These are phyloP conservation scores for Gossypium lobatum DNA, from an alignment of 441 rosid genomes.

Conservation along the genomic window DNA sequence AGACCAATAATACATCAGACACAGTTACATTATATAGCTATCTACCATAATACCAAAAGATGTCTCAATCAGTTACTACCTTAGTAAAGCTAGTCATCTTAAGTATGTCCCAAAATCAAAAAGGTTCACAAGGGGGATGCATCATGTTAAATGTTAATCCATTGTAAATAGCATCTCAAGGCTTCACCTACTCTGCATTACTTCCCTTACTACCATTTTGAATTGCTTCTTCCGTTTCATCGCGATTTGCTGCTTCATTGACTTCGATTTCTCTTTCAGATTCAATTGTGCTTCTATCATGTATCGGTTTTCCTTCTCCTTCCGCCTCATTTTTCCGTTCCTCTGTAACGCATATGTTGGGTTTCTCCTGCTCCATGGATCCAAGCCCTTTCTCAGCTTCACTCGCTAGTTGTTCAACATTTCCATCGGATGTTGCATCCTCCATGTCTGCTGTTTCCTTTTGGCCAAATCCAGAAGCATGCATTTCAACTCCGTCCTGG, in stretches of 20 bases:
- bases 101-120: constrained; percentile 10
- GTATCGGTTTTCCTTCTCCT: constrained; percentile 21
- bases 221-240: constrained; percentile 25
- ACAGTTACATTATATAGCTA: constrained; percentile 29
- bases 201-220: constrained; percentile 32
- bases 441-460: constrained; percentile 21
- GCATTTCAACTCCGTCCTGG: constrained; percentile 5
- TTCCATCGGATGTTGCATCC: constrained; percentile 13
- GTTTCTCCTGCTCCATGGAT: neutral
- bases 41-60: constrained; percentile 6
- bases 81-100: constrained; percentile 18
- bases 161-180: constrained; percentile 21
- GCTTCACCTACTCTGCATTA: constrained; percentile 15
- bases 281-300: constrained; percentile 14
- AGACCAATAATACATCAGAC: constrained; percentile 2
- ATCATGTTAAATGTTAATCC: constrained; percentile 15
- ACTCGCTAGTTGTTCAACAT: neutral
- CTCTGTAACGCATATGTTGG: neutral
- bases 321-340: constrained; percentile 8
- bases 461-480: constrained; percentile 14
- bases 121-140: constrained; percentile 16
- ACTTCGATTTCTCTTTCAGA: constrained; percentile 23
- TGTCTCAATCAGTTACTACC: constrained; percentile 9
- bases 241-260: constrained; percentile 22
- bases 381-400: neutral